Evolutionary conservation across 805 yeast genomes (phyloP).

Genomic region (Diddensiella santjacobensis): DNA sequence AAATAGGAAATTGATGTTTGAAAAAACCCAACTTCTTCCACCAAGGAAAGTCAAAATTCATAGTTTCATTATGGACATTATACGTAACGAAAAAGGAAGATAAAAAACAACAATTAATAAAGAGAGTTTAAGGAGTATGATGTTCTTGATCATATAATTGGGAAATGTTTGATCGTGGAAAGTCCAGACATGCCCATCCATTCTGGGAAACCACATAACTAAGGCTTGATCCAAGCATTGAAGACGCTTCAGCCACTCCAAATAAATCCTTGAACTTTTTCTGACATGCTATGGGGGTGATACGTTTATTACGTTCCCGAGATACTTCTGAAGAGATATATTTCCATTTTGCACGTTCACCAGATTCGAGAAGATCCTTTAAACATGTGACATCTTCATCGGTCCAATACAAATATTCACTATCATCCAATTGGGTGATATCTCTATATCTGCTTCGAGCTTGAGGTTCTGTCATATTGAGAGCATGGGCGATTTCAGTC

Average conservation of each 20-base stretch:
- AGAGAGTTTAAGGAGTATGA: too few species aligned
- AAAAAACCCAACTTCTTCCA: not conserved
- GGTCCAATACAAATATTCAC: constrained; percentile 32
- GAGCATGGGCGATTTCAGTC: constrained; percentile 63
- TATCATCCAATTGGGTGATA: constrained; percentile 10
- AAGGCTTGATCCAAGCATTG: constrained; percentile 47
- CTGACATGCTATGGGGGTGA: constrained; percentile 51
- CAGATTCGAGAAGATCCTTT: constrained; percentile 45
- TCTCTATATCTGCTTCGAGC: constrained; percentile 34
- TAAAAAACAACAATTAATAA: too few species aligned
- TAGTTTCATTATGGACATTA: too few species aligned
- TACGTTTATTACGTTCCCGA: constrained; percentile 36
- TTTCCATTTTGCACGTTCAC: constrained; percentile 59
- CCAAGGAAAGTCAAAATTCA: too few species aligned
- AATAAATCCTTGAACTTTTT: constrained; percentile 53
- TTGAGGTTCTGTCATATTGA: not conserved
- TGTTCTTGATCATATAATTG: too few species aligned
- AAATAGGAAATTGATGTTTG: not conserved
- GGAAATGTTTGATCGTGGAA: too few species aligned
- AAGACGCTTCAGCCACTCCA: constrained; percentile 50
- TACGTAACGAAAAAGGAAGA: too few species aligned
- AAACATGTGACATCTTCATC: constrained; percentile 46
- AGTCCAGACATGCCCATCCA: constrained; percentile 44
- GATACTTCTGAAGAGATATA: constrained; percentile 44
- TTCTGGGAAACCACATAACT: constrained; percentile 47